A percentile compares a stretch with the other conserved stretches of the same genome.
phyloP scores from a whole-genome alignment of 441 rosid genomes.

The Croton setiger region DNA sequence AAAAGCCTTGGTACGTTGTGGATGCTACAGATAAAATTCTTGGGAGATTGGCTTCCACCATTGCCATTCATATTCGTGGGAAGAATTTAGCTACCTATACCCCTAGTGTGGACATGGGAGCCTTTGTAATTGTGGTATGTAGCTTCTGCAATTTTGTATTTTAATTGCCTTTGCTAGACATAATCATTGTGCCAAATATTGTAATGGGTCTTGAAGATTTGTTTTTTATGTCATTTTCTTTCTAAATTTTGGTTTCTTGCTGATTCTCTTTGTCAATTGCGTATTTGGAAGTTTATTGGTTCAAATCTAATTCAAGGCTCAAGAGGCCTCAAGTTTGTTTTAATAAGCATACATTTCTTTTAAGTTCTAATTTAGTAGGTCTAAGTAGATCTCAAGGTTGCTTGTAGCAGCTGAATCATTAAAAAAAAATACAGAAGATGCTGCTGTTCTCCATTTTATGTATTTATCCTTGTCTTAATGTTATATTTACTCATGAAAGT shows the following conservation, averaged over 20 bases:
- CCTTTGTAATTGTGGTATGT: conserved; percentile 91
- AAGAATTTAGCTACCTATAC: conserved; percentile 83
- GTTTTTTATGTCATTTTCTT: neutral
- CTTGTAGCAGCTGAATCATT: neutral
- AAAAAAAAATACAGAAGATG: neutral
- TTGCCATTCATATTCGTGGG: conserved; percentile 85
- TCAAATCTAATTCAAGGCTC: neutral
- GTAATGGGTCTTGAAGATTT: neutral
- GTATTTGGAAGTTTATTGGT: neutral
- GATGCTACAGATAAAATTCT: conserved; percentile 90
- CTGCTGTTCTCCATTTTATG: neutral
- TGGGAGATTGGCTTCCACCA: conserved; percentile 84
- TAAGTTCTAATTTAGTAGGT: neutral
- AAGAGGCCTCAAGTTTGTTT: neutral
- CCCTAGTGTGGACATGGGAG: conserved; percentile 97
- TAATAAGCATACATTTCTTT: neutral
- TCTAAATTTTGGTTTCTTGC: too few species aligned
- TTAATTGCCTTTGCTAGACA: neutral
- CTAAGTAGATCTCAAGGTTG: conserved; percentile 1
- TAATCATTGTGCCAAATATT: too few species aligned
- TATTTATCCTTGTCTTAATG: neutral
- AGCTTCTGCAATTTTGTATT: neutral
- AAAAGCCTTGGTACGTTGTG: conserved; percentile 80
- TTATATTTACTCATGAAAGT: too few species aligned
- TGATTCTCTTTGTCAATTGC: neutral